phyloP scores from a whole-genome alignment of 495 filamentous ascomycete genomes.

The Antarctomyces pellizariae region DNA sequence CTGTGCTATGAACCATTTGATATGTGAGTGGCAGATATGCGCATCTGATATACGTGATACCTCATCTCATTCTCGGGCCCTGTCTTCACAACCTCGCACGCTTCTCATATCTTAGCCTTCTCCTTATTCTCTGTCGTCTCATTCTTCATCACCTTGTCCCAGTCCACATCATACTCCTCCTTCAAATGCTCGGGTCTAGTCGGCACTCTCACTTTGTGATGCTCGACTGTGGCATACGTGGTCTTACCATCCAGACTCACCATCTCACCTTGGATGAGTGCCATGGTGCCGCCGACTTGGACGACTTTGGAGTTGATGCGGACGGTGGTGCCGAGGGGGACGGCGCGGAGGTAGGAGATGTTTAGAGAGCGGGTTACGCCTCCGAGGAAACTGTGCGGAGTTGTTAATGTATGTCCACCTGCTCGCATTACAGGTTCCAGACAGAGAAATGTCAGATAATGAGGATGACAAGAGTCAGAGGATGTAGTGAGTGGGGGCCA shows the following conservation, averaged over 20 bases:
- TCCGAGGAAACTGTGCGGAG: conserved; percentile 16
- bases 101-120: too few relatives aligned
- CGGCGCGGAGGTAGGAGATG: conserved; percentile 16
- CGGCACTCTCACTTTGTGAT: conserved; percentile 22
- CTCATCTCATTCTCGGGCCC: too few relatives aligned
- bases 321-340: conserved; percentile 16
- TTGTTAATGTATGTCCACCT: neutral
- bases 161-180: conserved; percentile 16
- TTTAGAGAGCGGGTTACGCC: conserved; percentile 20
- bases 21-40: too few relatives aligned
- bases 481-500: neutral
- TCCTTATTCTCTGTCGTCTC: too few relatives aligned
- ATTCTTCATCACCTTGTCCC: too few relatives aligned
- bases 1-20: too few relatives aligned
- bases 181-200: conserved; percentile 14
- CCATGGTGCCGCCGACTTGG: conserved; percentile 19
- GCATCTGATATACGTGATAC: too few relatives aligned
- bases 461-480: neutral
- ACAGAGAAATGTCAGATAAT: neutral
- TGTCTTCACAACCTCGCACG: too few relatives aligned
- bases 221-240: conserved; percentile 18
- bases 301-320: conserved; percentile 14
- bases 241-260: conserved; percentile 16
- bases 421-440: neutral
- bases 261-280: conserved; percentile 20